Evolutionary conservation across 352 stramenopile genomes (phyloP), one percentile per base, ranked within the genome.

Genomic region (Phytophthora litchii): DNA sequence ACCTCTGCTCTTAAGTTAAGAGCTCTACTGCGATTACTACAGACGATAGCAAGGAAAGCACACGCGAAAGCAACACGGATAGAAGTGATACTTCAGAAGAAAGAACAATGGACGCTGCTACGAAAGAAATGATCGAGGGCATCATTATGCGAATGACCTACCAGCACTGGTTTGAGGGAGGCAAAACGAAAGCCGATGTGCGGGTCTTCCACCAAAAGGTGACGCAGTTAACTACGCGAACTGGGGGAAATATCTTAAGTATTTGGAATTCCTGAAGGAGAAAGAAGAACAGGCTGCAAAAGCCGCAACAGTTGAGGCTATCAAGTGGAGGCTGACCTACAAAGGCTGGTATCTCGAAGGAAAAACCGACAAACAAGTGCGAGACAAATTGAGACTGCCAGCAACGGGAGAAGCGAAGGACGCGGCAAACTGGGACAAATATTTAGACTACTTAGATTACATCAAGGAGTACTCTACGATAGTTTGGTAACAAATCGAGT

Each of bases 81-180:
- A 34, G 10, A 13, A 34, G 3, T 34, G 29, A 7, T 11, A 38
- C 31, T 12, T 7, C 23, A 8, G 49, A 66, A 35, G 58, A 67
- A 21, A 61, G 58, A 13, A n/a, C 9, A 14, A 29, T 50, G 1
- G 12, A 46, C 16, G 7, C 12, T 4, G 44, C 41, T 1, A 32
- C 13, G n/a, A 20, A 46, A 2, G 42, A 36, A 48, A 3, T 32
- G 37, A 43, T 34, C 3, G 17, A 66, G 11, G 50, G 13, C 17
- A 41, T 52, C 8, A 27, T 45, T 11, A 34, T 55, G 35, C 35
- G 36, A 3, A 2, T 38, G 8, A 43, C 48, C 20, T 67, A 45
- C n/a, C 12, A 38, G n/a, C 35, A 56, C 29, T 67, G 58, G 58
- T 67, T 61, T 23, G 25, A 42, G 11, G 58, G 50, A 6, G 51